Percentiles rank a stretch among this genome's conserved stretches.
phyloP scores from a whole-genome alignment of 2,329 filamentous ascomycete species.

The Fusarium oligoseptatum region DNA sequence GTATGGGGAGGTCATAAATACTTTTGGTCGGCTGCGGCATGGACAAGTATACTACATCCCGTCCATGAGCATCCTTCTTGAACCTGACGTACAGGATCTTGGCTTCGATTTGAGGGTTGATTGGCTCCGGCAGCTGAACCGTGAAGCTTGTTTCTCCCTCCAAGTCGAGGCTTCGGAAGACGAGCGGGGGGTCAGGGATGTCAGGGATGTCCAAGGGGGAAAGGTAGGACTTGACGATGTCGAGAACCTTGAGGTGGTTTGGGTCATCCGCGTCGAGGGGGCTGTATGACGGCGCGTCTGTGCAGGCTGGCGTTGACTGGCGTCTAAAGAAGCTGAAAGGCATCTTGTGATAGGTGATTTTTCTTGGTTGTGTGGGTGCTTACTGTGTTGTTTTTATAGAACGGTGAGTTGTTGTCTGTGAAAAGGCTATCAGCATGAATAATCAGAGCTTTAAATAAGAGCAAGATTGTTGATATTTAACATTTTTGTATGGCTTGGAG shows the following conservation, averaged over 20 bases:
- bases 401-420: not conserved
- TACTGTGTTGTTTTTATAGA: not conserved
- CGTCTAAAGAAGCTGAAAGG: not conserved
- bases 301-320: not conserved
- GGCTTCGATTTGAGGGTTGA: not conserved
- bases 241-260: not conserved
- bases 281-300: not conserved
- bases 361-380: not conserved
- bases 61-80: not conserved
- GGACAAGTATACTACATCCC: not conserved
- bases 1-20: not conserved
- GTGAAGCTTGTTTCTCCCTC: not conserved
- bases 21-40: not conserved
- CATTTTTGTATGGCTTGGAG: not conserved
- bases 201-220: not conserved
- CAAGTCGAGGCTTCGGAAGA: not conserved
- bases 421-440: not conserved
- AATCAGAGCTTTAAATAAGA: not conserved
- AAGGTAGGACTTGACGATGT: not conserved
- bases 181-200: not conserved
- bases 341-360: not conserved
- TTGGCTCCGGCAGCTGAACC: not conserved
- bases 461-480: not conserved
- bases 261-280: not conserved
- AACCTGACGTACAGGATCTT: not conserved